Conservation (phyloP, 2,329 filamentous ascomycete genomes). For the Penicillium crustosum region DNA sequence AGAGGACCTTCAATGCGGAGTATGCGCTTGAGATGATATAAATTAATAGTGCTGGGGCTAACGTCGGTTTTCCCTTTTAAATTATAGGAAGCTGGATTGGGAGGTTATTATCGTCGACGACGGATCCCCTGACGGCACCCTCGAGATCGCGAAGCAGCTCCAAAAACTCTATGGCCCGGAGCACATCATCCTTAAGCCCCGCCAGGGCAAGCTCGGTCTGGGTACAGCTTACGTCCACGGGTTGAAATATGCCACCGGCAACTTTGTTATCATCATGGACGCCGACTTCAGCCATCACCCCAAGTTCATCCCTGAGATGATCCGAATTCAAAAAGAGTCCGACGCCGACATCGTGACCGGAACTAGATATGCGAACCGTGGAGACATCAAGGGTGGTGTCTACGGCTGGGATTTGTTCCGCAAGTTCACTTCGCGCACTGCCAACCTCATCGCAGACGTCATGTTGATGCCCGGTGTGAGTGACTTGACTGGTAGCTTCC, state of each 20-base stretch:
- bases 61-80: background rate
- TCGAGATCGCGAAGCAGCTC: slow-evolving; percentile 85
- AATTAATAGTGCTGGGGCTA: background rate
- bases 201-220: slow-evolving; percentile 92
- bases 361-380: slow-evolving; percentile 83
- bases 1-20: slow-evolving; percentile 87
- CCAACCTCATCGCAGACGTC: slow-evolving; percentile 94
- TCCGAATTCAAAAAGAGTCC: slow-evolving; percentile 71
- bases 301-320: slow-evolving; percentile 97
- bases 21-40: slow-evolving; percentile 46
- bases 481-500: slow-evolving; percentile 91
- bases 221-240: slow-evolving; percentile 96
- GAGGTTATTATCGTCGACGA: slow-evolving; percentile 98
- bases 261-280: slow-evolving; percentile 99
- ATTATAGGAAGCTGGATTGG: slow-evolving; percentile 83
- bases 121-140: slow-evolving; percentile 92
- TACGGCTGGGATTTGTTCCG: slow-evolving; percentile 96
- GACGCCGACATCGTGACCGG: slow-evolving; percentile 97
- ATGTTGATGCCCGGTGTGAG: slow-evolving; percentile 90
- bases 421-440: slow-evolving; percentile 69
- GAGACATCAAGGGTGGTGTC: slow-evolving; percentile 66
- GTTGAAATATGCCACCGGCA: slow-evolving; percentile 83
- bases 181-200: slow-evolving; percentile 80
- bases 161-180: slow-evolving; percentile 75
- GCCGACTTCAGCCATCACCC: slow-evolving; percentile 99